Base-by-base conservation (phyloP, 805 yeast genomes). In the Saccharomyces kudriavzevii region DNA sequence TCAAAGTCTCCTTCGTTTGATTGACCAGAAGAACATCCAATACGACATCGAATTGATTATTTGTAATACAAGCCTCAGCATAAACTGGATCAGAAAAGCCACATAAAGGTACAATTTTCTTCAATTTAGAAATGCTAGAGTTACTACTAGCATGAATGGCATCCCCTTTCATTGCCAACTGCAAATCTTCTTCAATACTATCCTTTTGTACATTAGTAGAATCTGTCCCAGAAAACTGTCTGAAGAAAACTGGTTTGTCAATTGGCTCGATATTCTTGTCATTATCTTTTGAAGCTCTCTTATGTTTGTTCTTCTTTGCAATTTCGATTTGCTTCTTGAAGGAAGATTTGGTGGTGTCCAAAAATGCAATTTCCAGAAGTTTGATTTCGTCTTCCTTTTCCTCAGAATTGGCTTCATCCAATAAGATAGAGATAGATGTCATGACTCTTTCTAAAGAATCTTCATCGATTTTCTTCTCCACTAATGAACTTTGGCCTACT, bases 61-160 rank as follows among this genome's bases (percentile, higher is more conserved):
- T 94, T 60, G 88, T 88, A 60, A 94, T 89, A 65, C 87, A 89
- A 0, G 97, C 99, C 74, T 94, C 99, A 5, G 97, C 98, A 69
- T 94, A 94, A 31, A 94, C 95, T 22, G 98, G 96, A 70, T 94
- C 99, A 0, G 97, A 87, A 71, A 90, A 94, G 17, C 99, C 99
- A n/a, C 99, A 92, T 60, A 94, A 79, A 68, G 89, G 98, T 49
- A 89, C 84, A 63, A 95, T 87, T 70, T 89, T 90, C 70, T 83
- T 86, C 65, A 94, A 79, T 72, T 89, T 86, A 1, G 97, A 89
- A 5, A 87, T 76, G 57, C 84, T 73, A 49, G 82, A 81, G 62
- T 80, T 87, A 57, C 75, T 76, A 58, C 77, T 80, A 5, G 77
- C 69, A 29, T 76, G 73, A 27, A 77, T 73, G 5, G 70, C 58